Conservation (phyloP, 768 basidiomycete species). For the Calvatia gigantea region DNA sequence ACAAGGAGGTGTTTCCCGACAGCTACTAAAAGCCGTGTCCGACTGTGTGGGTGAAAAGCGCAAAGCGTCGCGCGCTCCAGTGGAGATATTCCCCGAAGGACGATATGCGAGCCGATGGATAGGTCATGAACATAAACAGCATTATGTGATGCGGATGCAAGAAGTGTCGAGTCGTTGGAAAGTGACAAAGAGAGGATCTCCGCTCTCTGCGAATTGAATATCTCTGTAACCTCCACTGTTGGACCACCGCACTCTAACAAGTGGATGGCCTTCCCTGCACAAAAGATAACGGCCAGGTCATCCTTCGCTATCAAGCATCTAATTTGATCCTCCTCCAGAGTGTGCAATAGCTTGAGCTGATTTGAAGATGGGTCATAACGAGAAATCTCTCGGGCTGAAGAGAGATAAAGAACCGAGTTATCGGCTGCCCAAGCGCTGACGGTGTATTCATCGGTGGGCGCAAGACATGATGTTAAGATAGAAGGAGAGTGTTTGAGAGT, state of each 20-base stretch:
- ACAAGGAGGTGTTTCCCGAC: constrained; percentile 50
- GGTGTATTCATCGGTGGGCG: constrained; percentile 29
- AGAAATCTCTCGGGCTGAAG: constrained; percentile 43
- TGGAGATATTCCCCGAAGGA: constrained; percentile 49
- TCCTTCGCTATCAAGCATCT: constrained; percentile 31
- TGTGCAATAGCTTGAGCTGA: constrained; percentile 40
- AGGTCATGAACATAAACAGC: constrained; percentile 62
- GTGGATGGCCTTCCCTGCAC: constrained; percentile 40
- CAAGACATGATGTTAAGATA: constrained; percentile 35
- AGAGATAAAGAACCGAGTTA: constrained; percentile 51
- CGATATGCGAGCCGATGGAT: constrained; percentile 45
- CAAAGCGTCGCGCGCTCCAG: constrained; percentile 41
- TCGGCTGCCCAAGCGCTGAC: constrained; percentile 57
- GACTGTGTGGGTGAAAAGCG: constrained; percentile 59
- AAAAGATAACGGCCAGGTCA: constrained; percentile 44
- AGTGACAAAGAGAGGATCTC: constrained; percentile 52
- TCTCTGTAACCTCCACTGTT: constrained; percentile 38
- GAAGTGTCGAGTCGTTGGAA: constrained; percentile 52
- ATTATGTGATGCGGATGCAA: constrained; percentile 52
- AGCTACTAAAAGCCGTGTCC: constrained; percentile 57
- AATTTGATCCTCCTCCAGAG: constrained; percentile 25
- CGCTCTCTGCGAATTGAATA: constrained; percentile 49
- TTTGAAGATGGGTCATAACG: constrained; percentile 49
- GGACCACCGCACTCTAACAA: constrained; percentile 43
- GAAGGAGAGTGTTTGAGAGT: constrained; percentile 43